phyloP scores from a whole-genome alignment of 306 rosid species.

The Argentina anserina region DNA sequence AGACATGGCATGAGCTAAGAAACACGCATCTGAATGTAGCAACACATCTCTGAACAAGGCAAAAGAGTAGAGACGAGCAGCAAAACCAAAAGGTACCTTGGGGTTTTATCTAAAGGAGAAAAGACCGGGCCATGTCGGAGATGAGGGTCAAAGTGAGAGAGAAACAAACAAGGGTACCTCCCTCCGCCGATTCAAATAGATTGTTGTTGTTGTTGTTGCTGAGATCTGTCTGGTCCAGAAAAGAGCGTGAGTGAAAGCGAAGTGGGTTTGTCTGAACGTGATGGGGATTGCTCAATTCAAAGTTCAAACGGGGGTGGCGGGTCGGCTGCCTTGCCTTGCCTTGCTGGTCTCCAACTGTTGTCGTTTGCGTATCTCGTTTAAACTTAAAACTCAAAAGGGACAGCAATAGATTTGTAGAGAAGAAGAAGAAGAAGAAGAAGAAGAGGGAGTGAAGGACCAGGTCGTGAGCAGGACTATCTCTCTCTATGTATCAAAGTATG shows the following conservation, averaged over 20 bases:
- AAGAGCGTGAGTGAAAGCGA: slow-evolving; percentile 3
- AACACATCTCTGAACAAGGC: not conserved
- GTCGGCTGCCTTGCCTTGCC: not conserved
- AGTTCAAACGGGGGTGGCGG: slow-evolving; percentile 9
- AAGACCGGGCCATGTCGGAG: slow-evolving; percentile 15
- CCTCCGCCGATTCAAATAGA: too few relatives aligned
- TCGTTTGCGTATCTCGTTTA: not conserved
- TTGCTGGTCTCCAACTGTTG: slow-evolving; percentile 9
- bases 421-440: not conserved
- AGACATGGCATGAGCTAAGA: slow-evolving; percentile 13
- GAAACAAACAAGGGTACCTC: too few relatives aligned
- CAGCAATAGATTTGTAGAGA: not conserved
- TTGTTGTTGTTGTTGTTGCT: too few relatives aligned
- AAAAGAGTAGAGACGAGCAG: not conserved
- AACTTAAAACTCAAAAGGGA: too few relatives aligned
- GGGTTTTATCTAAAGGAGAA: slow-evolving; percentile 7
- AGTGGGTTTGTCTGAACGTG: not conserved
- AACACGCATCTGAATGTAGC: not conserved
- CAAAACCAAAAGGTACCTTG: slow-evolving; percentile 1
- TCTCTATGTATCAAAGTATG: slow-evolving; percentile 17
- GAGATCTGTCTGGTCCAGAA: not conserved
- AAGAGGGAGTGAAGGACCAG: slow-evolving; percentile 25
- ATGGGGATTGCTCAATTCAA: slow-evolving; percentile 26
- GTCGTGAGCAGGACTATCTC: slow-evolving; percentile 51
- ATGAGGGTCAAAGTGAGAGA: not conserved